Conservation (phyloP, 2,329 filamentous ascomycete species). For the Akanthomyces lecanii region DNA sequence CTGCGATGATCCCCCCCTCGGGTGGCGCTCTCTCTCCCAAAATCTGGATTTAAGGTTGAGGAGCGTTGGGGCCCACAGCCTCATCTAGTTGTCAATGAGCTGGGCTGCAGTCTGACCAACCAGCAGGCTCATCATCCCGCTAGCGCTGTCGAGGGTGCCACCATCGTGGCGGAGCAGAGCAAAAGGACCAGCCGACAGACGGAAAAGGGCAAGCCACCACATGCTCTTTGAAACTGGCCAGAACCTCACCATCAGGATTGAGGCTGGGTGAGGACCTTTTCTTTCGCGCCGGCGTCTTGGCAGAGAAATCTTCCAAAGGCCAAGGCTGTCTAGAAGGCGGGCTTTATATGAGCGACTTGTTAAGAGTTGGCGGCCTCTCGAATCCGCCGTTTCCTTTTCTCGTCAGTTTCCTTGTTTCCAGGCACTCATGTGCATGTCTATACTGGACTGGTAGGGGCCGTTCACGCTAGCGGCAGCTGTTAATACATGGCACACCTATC, state of each 20-base stretch:
- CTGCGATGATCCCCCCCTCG: not conserved
- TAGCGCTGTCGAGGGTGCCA: not conserved
- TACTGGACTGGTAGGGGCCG: no score
- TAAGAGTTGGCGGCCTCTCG: not conserved
- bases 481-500: no score
- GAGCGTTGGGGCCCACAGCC: not conserved
- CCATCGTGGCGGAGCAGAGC: constrained; percentile 11
- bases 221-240: not conserved
- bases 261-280: not conserved
- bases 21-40: not conserved
- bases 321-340: constrained; percentile 1
- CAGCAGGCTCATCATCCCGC: not conserved
- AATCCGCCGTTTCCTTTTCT: not conserved
- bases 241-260: not conserved
- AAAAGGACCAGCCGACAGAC: not conserved
- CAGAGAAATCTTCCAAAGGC: not conserved
- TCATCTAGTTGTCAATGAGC: not conserved
- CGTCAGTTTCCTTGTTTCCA: not conserved
- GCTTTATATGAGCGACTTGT: constrained; percentile 5
- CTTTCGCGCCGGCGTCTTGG: constrained; percentile 1
- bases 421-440: no score
- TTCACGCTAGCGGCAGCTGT: no score
- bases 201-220: not conserved
- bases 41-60: not conserved
- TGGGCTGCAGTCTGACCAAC: not conserved